phyloP scores from a whole-genome alignment of 805 yeast genomes.

The Isabelozyma rhagii region DNA sequence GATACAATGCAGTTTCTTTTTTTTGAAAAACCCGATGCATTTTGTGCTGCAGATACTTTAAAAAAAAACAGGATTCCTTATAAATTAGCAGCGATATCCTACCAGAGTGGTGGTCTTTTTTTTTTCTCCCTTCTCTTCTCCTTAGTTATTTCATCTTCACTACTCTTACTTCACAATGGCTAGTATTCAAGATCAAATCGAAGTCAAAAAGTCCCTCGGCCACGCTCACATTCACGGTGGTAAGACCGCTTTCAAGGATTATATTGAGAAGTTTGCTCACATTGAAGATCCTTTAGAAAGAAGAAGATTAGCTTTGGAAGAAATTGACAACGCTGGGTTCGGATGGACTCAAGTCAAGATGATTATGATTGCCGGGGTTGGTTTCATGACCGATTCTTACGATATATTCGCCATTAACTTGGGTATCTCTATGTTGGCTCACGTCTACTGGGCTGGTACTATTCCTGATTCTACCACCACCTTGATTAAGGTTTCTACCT shows the following conservation, averaged over 20 bases:
- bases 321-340: conserved; percentile 74
- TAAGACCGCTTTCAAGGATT: conserved; percentile 84
- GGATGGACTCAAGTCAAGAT: conserved; percentile 84
- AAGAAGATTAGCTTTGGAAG: conserved; percentile 80
- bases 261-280: conserved; percentile 73
- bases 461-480: conserved; percentile 75
- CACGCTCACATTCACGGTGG: conserved; percentile 50
- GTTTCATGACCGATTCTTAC: conserved; percentile 89
- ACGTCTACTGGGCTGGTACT: conserved; percentile 65
- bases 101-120: not conserved
- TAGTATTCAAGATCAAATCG: conserved; percentile 4
- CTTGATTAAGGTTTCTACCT: conserved; percentile 80
- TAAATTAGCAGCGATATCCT: not conserved
- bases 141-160: not conserved
- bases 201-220: not conserved
- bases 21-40: not conserved
- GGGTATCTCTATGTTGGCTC: conserved; percentile 74
- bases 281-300: conserved; percentile 83
- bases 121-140: not conserved
- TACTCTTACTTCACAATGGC: conserved; percentile 1
- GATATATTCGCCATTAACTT: conserved; percentile 89
- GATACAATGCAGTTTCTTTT: not conserved
- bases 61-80: not conserved
- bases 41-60: not conserved
- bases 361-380: conserved; percentile 85